Percentiles rank a stretch among this genome's conserved stretches.
Evolutionary conservation across 164 flowering plant species (phyloP).

Genomic region (Berberis thunbergii): DNA sequence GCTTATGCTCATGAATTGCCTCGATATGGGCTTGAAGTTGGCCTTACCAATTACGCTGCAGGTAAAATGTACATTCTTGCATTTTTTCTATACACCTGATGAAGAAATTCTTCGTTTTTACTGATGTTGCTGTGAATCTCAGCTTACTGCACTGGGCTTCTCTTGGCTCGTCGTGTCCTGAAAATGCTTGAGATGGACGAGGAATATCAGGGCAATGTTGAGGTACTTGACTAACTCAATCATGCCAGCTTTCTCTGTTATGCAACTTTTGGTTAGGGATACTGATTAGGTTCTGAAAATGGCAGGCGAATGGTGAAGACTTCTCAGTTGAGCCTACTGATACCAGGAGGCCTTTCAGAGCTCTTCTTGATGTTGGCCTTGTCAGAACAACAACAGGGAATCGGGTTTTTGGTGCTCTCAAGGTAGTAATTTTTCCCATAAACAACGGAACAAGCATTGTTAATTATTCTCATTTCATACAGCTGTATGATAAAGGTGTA

Average conservation of each 20-base stretch:
- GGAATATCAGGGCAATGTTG: conserved; percentile 37
- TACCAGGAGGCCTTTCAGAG: conserved; percentile 43
- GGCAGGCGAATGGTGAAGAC: conserved; percentile 38
- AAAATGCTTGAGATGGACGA: conserved; percentile 35
- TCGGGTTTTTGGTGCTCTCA: conserved; percentile 41
- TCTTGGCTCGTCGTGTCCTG: conserved; percentile 41
- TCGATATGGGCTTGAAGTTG: conserved; percentile 70
- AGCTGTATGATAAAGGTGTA: too few relatives aligned
- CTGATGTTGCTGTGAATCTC: background rate
- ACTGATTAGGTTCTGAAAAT: background rate
- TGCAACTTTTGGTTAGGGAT: background rate
- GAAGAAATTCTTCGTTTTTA: background rate
- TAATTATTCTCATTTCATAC: too few relatives aligned
- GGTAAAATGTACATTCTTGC: conserved; percentile 23
- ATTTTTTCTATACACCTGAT: background rate
- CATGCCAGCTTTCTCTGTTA: background rate
- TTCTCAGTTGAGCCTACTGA: conserved; percentile 36
- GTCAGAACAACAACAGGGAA: conserved; percentile 40
- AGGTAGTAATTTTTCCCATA: conserved; percentile 15
- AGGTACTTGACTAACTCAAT: conserved; percentile 13
- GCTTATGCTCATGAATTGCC: conserved; percentile 86
- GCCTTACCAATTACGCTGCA: conserved; percentile 86
- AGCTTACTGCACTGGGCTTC: conserved; percentile 44
- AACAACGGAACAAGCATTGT: too few relatives aligned
- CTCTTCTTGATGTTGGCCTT: conserved; percentile 50